These are phyloP conservation scores for Aspergillus ibericus DNA, from an alignment of 2,329 filamentous ascomycete species.

Conservation along the genomic window DNA sequence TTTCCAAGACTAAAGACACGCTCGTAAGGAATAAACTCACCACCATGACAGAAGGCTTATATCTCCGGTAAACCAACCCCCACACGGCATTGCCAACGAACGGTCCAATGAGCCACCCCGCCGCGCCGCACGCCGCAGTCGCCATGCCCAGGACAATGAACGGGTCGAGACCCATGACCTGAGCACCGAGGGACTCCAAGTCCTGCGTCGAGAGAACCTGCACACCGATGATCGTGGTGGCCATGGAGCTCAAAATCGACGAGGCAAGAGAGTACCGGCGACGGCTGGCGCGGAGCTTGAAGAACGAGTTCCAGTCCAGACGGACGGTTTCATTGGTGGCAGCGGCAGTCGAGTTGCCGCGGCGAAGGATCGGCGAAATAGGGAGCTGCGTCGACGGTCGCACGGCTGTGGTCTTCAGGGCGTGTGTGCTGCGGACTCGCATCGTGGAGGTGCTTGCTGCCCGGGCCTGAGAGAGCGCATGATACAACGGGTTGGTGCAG, in stretches of 20 bases:
- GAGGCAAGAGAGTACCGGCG: conserved; percentile 80
- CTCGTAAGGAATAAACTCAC: conserved; percentile 47
- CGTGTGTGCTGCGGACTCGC: conserved; percentile 14
- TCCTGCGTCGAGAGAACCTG: conserved; percentile 66
- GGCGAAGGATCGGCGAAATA: conserved; percentile 14
- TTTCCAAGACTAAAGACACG: background rate
- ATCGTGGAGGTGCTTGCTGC: conserved; percentile 23
- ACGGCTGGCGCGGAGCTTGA: conserved; percentile 81
- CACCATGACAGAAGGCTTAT: conserved; percentile 69
- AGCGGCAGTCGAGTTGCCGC: conserved; percentile 31
- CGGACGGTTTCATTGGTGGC: conserved; percentile 33
- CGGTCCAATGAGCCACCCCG: conserved; percentile 86
- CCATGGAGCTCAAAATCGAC: conserved; percentile 65
- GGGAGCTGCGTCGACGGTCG: conserved; percentile 15
- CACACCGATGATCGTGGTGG: conserved; percentile 56
- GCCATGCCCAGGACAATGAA: conserved; percentile 81
- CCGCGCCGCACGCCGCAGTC: conserved; percentile 71
- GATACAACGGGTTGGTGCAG: conserved; percentile 19
- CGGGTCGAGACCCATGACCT: conserved; percentile 80
- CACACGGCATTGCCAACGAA: conserved; percentile 78
- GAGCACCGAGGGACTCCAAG: conserved; percentile 65
- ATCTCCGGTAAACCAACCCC: conserved; percentile 69
- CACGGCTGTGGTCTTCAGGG: conserved; percentile 14
- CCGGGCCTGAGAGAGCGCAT: conserved; percentile 27
- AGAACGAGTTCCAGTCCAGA: conserved; percentile 92